Base-by-base conservation (phyloP, 2,329 filamentous ascomycete genomes). In the Bipolaris victoriae region DNA sequence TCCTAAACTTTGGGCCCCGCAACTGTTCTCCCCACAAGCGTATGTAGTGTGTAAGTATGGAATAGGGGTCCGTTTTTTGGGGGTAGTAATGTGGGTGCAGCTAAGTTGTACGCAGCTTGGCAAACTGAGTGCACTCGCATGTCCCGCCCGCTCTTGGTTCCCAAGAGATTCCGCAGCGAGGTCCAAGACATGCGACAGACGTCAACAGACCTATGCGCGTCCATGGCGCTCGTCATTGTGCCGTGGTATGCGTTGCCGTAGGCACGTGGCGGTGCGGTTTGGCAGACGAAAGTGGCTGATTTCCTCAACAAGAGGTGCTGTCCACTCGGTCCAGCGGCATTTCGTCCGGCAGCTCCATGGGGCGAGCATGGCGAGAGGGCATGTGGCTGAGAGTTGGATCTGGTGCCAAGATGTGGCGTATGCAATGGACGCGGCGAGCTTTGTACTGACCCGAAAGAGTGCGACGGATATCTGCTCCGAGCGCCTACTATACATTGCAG, bases 141-240 rank as follows among this genome's bases (percentile, higher is more conserved):
- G 46, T 49, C 46, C 46, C 46, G 46, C 46, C 37, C 46, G 46
- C 46, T 49, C 46, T 49, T 49, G 33, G 46, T 49, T 22, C 20
- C 46, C 46, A 49, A 49, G 46, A 49, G 26, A 49, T 49, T 49
- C 46, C 46, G 46, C 46, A 49, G 37, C 26, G 15, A 36, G 22
- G 26, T 11, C 46, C 46, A 49, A 49, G 46, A 49, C 46, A 49
- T 49, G 46, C 20, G 7, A 22, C 46, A 33, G 33, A 49, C 29
- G 45, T 37, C n/a, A 36, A 37, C 46, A 49, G 46, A 9, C 33
- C 46, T 39, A 26, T 37, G n/a, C 5, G 49, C 16, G 49, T 44
- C 20, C 49, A 36, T 51, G 49, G 49, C 49, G 40, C 39, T 36
- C 37, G 49, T 51, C 39, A 51, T 44, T 26, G 40, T 44, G 49